Base-by-base conservation (phyloP, 345 rosid species). In the Brassica cretica region DNA sequence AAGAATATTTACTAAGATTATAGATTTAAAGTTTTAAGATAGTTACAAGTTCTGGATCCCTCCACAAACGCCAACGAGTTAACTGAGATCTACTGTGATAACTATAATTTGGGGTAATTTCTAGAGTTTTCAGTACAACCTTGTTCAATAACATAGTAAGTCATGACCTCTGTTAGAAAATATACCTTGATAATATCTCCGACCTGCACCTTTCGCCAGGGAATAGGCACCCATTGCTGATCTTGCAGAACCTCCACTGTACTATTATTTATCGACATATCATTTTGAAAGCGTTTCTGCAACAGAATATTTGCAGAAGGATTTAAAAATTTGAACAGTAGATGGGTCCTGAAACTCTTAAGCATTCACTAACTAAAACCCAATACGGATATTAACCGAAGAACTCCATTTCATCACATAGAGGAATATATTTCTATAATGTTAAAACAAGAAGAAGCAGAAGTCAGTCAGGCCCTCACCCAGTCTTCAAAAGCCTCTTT, bases 401-500 rank as follows among this genome's bases (percentile, higher is more conserved):
- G 46, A 39, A 39, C 2, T 8, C 46, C 1, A 9, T 9, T 39
- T 39, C 12, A 39, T 39, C 46, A 39, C 46, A 39, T 10, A 10
- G 3, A 37, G 9, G 2, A 10, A 37, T 37, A 55, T 46, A 69
- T 63, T 33, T 73, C 27, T n/a, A 58, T 55, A 51, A 55, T 14
- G 55, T 62, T 6, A 74, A 32, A 49, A 44, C 46, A 12, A 19
- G 64, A 64, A 65, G 35, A 72, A 58, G 14, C 3, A 73, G 78
- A 62, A 35, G 24, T 55, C 70, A 18, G 61, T 0, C 27, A 25
- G 27, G 27, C 74, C 81, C 93, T 87, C 81, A 93, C 95, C 95
- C 93, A 90, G 81, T 91, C 98, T 85, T 93, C 98, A 83, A 89
- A 93, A 66, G 97, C 98, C 85, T 93, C 98, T 83, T 93, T 93